Evolutionary conservation across 140 eudicot genomes (phyloP), one percentile per base, ranked within the genome.

Genomic region (Senecio squalidus): DNA sequence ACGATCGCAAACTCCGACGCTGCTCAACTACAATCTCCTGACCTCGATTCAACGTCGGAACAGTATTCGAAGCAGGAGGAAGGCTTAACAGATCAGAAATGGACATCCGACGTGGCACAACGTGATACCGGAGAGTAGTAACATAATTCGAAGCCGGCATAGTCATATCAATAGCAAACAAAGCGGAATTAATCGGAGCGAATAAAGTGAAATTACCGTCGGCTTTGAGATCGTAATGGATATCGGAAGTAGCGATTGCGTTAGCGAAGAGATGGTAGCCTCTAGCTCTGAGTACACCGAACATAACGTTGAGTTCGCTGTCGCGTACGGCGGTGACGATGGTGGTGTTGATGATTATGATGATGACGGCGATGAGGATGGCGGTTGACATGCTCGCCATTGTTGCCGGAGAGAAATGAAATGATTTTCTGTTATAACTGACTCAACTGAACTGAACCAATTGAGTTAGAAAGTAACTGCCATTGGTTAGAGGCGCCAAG

Each of bases 241-340:
- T 5, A 60, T 77, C 84, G 54, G 88, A 77, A 14, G 81, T 77
- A 39, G 76, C 53, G 68, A 81, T 74, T 61, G 88, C 81, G 76
- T 81, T 81, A 7, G 75, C 74, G 31, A 81, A 81, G 69, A 81
- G 88, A 58, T 62, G 72, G 78, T 81, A 70, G 74, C 84, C 84
- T 69, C 84, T 44, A 18, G 76, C 62, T 34, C 88, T 36, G 38
- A 81, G 16, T 2, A 60, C 74, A 11, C 75, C 59, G 18, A 77
- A 63, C 70, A 70, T 46, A 0, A 71, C 58, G 9, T 71, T 48
- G 14, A 81, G 68, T 61, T 81, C 84, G 29, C 73, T 43, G 31
- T 44, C 78, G 0, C 68, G 58, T 27, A 77, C 76, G 26, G 73
- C 76, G 59, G 53, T 25, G 22, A 67, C 55, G 22, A 67, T 23